phyloP scores from a whole-genome alignment of 129 eudicot genomes.

The Tagetes erecta region DNA sequence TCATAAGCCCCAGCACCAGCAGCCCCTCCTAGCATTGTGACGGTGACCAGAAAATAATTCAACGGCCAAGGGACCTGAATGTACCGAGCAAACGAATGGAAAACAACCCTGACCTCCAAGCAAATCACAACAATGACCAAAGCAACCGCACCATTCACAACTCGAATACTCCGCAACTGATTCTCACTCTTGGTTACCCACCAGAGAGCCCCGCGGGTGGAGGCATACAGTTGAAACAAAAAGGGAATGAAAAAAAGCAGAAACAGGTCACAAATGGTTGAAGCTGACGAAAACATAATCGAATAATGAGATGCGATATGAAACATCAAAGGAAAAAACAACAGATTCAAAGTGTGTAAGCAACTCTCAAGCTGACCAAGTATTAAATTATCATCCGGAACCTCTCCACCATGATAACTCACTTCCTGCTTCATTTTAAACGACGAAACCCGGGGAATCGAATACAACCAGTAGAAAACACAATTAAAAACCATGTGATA shows the following conservation, averaged over 20 bases:
- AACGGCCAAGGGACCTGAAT: constrained; percentile 91
- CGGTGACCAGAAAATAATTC: constrained; percentile 75
- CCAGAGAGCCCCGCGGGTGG: constrained; percentile 93
- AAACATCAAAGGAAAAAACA: constrained; percentile 71
- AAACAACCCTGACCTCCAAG: constrained; percentile 89
- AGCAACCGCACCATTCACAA: constrained; percentile 84
- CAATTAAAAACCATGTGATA: constrained; percentile 76
- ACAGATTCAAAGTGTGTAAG: constrained; percentile 60
- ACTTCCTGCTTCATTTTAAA: constrained; percentile 67
- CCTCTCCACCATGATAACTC: constrained; percentile 80
- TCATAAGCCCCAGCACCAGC: constrained; percentile 86
- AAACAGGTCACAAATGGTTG: constrained; percentile 67
- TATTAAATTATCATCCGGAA: constrained; percentile 72
- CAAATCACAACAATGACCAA: constrained; percentile 78
- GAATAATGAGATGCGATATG: constrained; percentile 74
- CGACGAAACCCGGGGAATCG: constrained; percentile 77
- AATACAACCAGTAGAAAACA: constrained; percentile 80
- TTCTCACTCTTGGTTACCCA: constrained; percentile 79
- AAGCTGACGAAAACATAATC: constrained; percentile 61
- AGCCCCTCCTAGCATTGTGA: constrained; percentile 94
- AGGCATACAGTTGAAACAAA: constrained; percentile 76
- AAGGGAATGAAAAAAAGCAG: constrained; percentile 87
- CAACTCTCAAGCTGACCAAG: constrained; percentile 87
- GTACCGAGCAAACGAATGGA: constrained; percentile 89
- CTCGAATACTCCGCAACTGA: constrained; percentile 61